phyloP scores from a whole-genome alignment of 768 basidiomycete species.

The Mycena leptocephala region DNA sequence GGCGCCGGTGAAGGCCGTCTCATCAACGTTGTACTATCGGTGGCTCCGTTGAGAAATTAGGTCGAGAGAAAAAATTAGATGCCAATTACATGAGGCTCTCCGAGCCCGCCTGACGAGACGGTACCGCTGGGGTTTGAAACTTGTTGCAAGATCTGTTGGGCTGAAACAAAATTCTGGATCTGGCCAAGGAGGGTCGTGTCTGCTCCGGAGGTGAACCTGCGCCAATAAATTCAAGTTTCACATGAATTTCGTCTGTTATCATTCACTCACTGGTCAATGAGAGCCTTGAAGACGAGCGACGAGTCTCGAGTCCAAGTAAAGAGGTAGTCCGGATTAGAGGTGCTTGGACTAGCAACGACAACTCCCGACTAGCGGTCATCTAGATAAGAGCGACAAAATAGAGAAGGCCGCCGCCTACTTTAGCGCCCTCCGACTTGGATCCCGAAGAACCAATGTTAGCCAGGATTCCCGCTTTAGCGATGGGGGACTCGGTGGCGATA shows the following conservation, averaged over 20 bases:
- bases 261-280: conserved; percentile 64
- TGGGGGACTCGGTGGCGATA: conserved; percentile 66
- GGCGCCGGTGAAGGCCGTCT: conserved; percentile 69
- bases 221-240: too few species aligned
- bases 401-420: conserved; percentile 41
- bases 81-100: conserved; percentile 66
- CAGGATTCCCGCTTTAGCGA: conserved; percentile 76
- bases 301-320: conserved; percentile 87
- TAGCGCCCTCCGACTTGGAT: conserved; percentile 70
- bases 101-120: conserved; percentile 75
- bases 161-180: conserved; percentile 70
- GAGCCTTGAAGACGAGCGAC: conserved; percentile 77
- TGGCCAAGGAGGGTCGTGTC: conserved; percentile 64
- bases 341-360: conserved; percentile 73
- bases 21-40: conserved; percentile 74
- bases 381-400: conserved; percentile 43
- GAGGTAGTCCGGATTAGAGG: conserved; percentile 73
- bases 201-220: conserved; percentile 60
- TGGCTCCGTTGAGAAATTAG: not conserved
- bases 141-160: conserved; percentile 72
- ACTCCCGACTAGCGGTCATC: conserved; percentile 62
- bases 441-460: conserved; percentile 82
- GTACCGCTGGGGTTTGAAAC: conserved; percentile 78
- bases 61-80: not conserved
- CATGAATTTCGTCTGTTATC: not conserved